Evolutionary conservation across 2,329 filamentous ascomycete species (phyloP).

Genomic region (Verticillium nubilum): DNA sequence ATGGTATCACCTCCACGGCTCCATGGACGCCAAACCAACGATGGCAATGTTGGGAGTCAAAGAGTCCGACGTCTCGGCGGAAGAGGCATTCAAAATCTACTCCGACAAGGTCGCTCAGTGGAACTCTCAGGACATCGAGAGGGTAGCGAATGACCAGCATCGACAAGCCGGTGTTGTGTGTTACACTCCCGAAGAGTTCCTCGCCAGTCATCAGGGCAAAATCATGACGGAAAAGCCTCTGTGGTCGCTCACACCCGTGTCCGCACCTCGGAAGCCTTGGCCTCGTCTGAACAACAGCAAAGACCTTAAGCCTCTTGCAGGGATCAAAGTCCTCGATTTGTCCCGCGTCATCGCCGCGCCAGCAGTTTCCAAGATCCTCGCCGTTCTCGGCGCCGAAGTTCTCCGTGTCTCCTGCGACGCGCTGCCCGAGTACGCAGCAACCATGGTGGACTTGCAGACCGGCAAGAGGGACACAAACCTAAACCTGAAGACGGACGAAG

Average conservation of each 20-base stretch:
- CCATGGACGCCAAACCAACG: slow-evolving; percentile 21
- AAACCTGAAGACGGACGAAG: slow-evolving; percentile 22
- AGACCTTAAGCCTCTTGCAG: slow-evolving; percentile 21
- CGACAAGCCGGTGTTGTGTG: slow-evolving; percentile 25
- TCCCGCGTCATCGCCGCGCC: slow-evolving; percentile 27
- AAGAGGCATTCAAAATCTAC: slow-evolving; percentile 21
- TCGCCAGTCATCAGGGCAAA: slow-evolving; percentile 19
- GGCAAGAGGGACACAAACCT: slow-evolving; percentile 26
- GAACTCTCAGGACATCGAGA: slow-evolving; percentile 22
- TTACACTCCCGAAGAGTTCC: slow-evolving; percentile 25
- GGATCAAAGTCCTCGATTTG: slow-evolving; percentile 25
- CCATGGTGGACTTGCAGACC: slow-evolving; percentile 24
- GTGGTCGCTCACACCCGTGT: slow-evolving; percentile 8
- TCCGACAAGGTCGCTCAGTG: slow-evolving; percentile 16
- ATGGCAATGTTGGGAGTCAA: slow-evolving; percentile 25
- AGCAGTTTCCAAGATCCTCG: slow-evolving; percentile 24
- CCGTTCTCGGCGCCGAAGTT: slow-evolving; percentile 25
- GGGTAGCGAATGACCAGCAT: slow-evolving; percentile 25
- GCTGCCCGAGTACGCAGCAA: slow-evolving; percentile 22
- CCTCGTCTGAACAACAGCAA: slow-evolving; percentile 8
- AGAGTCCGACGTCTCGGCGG: slow-evolving; percentile 16
- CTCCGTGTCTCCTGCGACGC: slow-evolving; percentile 22
- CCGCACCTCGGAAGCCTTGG: slow-evolving; percentile 10
- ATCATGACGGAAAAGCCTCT: slow-evolving; percentile 18
- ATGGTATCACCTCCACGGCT: slow-evolving; percentile 29